Evolutionary conservation across 2,329 filamentous ascomycete genomes (phyloP).

Genomic region (Dactylellina cionopaga): DNA sequence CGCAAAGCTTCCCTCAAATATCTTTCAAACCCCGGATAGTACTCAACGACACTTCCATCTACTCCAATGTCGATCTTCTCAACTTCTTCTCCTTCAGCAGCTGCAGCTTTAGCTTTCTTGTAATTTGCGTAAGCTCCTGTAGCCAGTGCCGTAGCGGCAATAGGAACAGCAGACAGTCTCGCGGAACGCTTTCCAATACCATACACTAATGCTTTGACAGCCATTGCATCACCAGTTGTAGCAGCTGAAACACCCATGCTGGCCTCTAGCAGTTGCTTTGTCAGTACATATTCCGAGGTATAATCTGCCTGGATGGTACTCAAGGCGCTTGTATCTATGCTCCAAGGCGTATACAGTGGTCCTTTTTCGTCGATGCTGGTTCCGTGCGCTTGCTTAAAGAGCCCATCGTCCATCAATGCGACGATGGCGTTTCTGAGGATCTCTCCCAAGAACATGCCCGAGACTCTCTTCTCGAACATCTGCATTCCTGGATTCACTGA

Average conservation of each 20-base stretch:
- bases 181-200: conserved; percentile 90
- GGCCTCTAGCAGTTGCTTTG: conserved; percentile 80
- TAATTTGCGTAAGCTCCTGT: conserved; percentile 64
- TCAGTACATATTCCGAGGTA: conserved; percentile 74
- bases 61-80: conserved; percentile 89
- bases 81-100: conserved; percentile 66
- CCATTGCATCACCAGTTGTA: conserved; percentile 79
- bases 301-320: conserved; percentile 85
- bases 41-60: conserved; percentile 92
- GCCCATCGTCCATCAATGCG: conserved; percentile 62
- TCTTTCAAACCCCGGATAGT: conserved; percentile 91
- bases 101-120: conserved; percentile 36
- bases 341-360: conserved; percentile 81
- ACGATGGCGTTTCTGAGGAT: conserved; percentile 83
- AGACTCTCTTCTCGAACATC: conserved; percentile 99
- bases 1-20: conserved; percentile 85
- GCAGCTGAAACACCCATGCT: conserved; percentile 79
- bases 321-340: conserved; percentile 88
- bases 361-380: conserved; percentile 71
- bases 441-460: conserved; percentile 97
- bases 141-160: conserved; percentile 83
- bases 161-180: conserved; percentile 84
- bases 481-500: conserved; percentile 93
- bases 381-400: conserved; percentile 71
- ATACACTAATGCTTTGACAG: conserved; percentile 82